A percentile compares a stretch with the other conserved stretches of the same genome.
These are phyloP conservation scores for Carnegiea gigantea DNA, from an alignment of 179 eudicot genomes.

Conservation along the genomic window DNA sequence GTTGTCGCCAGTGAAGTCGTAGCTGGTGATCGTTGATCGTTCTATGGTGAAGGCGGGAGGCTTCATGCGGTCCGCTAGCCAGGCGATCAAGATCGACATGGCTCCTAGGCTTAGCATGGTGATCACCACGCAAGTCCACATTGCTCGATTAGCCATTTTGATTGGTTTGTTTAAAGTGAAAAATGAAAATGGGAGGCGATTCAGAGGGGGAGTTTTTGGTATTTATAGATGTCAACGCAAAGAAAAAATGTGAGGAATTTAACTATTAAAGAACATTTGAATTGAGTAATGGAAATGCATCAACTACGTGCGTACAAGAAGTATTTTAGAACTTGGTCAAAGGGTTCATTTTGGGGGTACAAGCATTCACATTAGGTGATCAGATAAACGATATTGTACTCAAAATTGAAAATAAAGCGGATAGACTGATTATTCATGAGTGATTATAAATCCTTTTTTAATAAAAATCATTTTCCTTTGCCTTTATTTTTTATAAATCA, in stretches of 20 bases:
- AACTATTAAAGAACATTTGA: too few relatives aligned
- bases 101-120: constrained; percentile 19
- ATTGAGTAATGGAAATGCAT: background rate
- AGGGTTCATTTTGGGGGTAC: too few relatives aligned
- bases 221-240: background rate
- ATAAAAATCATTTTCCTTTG: too few relatives aligned
- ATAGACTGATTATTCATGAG: too few relatives aligned
- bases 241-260: too few relatives aligned
- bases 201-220: background rate
- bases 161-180: background rate
- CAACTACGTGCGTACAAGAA: background rate
- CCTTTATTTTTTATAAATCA: too few relatives aligned
- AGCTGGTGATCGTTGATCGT: constrained; percentile 16
- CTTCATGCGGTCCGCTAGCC: constrained; percentile 22
- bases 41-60: constrained; percentile 20
- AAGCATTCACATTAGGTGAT: too few relatives aligned
- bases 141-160: background rate
- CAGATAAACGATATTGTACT: too few relatives aligned
- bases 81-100: constrained; percentile 18
- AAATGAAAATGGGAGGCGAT: too few relatives aligned
- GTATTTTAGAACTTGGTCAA: background rate
- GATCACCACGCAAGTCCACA: background rate
- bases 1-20: constrained; percentile 22
- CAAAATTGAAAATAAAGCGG: too few relatives aligned
- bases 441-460: too few relatives aligned